Conservation (phyloP, 202 grass and related monocot species). For the Zoysia matrella region DNA sequence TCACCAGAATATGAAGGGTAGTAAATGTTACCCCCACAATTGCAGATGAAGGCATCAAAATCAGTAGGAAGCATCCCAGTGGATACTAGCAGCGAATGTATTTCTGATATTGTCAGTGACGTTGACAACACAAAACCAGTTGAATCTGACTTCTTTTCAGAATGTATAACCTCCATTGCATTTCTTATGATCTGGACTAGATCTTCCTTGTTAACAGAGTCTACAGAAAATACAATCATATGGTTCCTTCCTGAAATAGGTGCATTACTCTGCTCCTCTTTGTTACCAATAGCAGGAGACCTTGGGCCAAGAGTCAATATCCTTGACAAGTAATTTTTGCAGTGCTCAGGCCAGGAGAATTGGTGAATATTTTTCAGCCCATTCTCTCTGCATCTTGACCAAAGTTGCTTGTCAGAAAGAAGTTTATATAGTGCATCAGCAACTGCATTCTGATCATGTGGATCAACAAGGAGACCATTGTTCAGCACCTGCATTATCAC, state of each 20-base stretch:
- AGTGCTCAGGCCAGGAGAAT: slow-evolving; percentile 99
- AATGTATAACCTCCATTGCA: slow-evolving; percentile 66
- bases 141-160: slow-evolving; percentile 55
- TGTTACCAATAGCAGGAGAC: slow-evolving; percentile 78
- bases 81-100: slow-evolving; percentile 68
- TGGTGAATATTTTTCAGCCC: slow-evolving; percentile 95
- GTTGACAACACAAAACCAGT: slow-evolving; percentile 91
- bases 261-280: slow-evolving; percentile 55
- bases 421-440: slow-evolving; percentile 99
- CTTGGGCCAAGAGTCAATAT: slow-evolving; percentile 81
- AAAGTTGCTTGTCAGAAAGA: slow-evolving; percentile 98
- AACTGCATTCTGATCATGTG: slow-evolving; percentile 94
- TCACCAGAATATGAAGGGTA: slow-evolving; percentile 76
- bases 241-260: slow-evolving; percentile 79
- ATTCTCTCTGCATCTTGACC: slow-evolving; percentile 93
- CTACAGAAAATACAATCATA: slow-evolving; percentile 90
- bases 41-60: slow-evolving; percentile 97
- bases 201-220: slow-evolving; percentile 79
- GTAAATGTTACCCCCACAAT: slow-evolving; percentile 91
- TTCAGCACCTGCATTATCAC: slow-evolving; percentile 81
- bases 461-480: slow-evolving; percentile 97
- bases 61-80: slow-evolving; percentile 75
- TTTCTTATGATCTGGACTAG: slow-evolving; percentile 76
- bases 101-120: slow-evolving; percentile 81
- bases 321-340: slow-evolving; percentile 95